Conservation (phyloP, 2,329 filamentous ascomycete species). For the Blumeria hordei region DNA sequence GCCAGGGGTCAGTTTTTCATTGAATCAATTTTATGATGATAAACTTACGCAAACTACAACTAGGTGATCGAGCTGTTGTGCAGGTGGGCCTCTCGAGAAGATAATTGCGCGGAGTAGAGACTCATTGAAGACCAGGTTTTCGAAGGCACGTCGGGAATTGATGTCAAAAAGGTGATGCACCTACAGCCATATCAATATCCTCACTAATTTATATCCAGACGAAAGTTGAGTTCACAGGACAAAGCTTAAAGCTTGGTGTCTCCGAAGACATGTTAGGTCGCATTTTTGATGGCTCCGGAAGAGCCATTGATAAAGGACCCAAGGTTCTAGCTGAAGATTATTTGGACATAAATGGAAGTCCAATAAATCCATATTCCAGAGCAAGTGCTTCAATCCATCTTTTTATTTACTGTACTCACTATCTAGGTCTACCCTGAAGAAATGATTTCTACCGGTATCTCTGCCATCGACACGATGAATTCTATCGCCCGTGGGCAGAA, state of each 20-base stretch:
- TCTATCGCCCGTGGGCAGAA: constrained; percentile 96
- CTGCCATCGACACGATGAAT: constrained; percentile 96
- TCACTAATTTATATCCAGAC: constrained; percentile 30
- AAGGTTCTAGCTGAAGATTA: constrained; percentile 97
- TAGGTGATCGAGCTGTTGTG: constrained; percentile 81
- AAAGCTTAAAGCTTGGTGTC: constrained; percentile 94
- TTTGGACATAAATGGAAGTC: constrained; percentile 94
- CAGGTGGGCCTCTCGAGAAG: constrained; percentile 35
- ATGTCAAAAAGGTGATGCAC: constrained; percentile 71
- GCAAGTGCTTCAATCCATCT: constrained; percentile 25
- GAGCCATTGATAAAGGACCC: constrained; percentile 95
- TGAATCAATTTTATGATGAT: background rate
- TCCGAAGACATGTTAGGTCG: constrained; percentile 99
- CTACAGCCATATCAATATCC: background rate
- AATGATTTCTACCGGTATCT: constrained; percentile 99
- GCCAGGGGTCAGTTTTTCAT: constrained; percentile 46
- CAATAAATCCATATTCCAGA: constrained; percentile 94
- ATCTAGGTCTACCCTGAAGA: constrained; percentile 86
- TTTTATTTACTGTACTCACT: background rate
- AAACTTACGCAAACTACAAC: background rate
- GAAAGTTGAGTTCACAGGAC: constrained; percentile 87
- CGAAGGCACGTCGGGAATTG: constrained; percentile 87
- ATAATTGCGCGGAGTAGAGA: background rate
- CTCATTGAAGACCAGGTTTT: constrained; percentile 44
- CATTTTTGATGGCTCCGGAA: constrained; percentile 94